A percentile compares a stretch with the other conserved stretches of the same genome.
Evolutionary conservation across 495 filamentous ascomycete species (phyloP).

Genomic region (Melanomma pulvis-pyrius): DNA sequence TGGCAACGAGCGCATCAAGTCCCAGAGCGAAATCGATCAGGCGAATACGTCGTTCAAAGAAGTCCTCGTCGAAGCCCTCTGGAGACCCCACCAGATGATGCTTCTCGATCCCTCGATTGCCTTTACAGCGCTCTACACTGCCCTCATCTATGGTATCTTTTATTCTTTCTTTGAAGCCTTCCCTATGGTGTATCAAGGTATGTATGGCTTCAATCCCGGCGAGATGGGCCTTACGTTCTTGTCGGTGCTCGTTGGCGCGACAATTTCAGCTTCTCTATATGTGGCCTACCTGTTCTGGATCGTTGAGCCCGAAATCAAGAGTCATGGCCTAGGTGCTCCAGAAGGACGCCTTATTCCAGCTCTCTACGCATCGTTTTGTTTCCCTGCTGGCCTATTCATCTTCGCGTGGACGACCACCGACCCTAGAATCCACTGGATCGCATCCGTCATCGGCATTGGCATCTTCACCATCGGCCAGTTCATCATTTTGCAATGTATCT

Average conservation of each 20-base stretch:
- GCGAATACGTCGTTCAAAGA: neutral
- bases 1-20: conserved; percentile 8
- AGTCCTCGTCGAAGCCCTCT: neutral
- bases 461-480: conserved; percentile 56
- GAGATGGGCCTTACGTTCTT: conserved; percentile 59
- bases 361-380: conserved; percentile 56
- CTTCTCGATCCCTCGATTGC: conserved; percentile 58
- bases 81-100: neutral
- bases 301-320: neutral
- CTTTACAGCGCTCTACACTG: conserved; percentile 63
- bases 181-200: neutral
- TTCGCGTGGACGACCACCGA: conserved; percentile 60
- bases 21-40: neutral
- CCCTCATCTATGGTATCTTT: conserved; percentile 66
- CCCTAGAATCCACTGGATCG: conserved; percentile 61
- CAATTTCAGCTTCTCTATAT: neutral
- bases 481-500: conserved; percentile 61
- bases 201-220: neutral
- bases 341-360: conserved; percentile 52
- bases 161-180: conserved; percentile 66
- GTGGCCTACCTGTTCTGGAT: neutral
- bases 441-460: conserved; percentile 58
- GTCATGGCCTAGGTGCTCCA: conserved; percentile 54
- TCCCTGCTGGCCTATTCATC: conserved; percentile 57
- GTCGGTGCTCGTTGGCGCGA: conserved; percentile 49